Evolutionary conservation across 78 protist species (phyloP).

Genomic region (Planoprotostelium fungivorum): DNA sequence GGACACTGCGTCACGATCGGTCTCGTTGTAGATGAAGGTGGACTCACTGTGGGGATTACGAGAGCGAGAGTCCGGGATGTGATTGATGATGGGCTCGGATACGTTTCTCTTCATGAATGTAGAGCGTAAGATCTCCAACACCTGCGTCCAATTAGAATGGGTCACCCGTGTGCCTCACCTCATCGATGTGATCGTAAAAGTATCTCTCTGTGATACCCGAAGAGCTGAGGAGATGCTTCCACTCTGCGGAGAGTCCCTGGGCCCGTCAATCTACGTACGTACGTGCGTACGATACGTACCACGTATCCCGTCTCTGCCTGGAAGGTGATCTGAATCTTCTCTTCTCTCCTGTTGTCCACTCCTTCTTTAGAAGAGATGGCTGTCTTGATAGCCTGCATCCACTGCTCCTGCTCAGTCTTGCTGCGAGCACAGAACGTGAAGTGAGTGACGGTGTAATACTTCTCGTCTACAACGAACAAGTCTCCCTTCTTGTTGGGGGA

Average conservation of each 20-base stretch:
- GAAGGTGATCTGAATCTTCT: neutral
- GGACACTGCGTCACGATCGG: neutral
- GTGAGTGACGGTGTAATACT: neutral
- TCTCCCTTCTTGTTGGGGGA: neutral
- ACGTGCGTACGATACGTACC: neutral
- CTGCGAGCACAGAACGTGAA: neutral
- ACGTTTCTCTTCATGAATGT: neutral
- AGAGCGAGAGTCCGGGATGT: neutral
- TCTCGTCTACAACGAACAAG: neutral
- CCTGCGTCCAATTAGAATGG: neutral
- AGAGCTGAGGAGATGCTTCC: neutral
- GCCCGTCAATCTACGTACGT: no score
- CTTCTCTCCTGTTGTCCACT: neutral
- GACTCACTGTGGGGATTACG: neutral
- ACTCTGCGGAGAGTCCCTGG: neutral
- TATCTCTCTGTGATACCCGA: neutral
- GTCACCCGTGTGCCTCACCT: neutral
- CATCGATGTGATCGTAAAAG: neutral
- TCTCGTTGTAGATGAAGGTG: no score
- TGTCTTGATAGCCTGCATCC: neutral
- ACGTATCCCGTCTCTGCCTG: neutral
- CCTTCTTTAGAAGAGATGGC: neutral
- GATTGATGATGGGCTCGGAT: neutral
- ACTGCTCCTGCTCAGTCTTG: neutral
- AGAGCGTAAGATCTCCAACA: neutral